Base-by-base conservation (phyloP, 1,139 yeast species). In the Komagataea norvegica region DNA sequence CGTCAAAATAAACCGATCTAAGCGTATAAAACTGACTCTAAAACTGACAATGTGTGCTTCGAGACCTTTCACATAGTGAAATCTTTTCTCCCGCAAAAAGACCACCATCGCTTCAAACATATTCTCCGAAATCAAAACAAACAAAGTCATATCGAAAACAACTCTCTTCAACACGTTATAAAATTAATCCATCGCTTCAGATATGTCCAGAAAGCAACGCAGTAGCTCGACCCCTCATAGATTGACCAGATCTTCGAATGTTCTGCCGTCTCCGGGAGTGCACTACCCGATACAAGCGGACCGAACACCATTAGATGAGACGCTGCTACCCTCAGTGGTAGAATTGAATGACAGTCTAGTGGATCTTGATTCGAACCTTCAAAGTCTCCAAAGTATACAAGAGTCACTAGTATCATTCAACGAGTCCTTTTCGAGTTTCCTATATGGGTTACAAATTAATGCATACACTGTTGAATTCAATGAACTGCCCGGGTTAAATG, bases 391-490 rank as follows among this genome's bases (percentile, higher is more conserved):
- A 14, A 57, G 55, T 26, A 66, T 78, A 17, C 81, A 79, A 51
- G 67, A 72, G 36, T 67, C 73, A 4, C 57, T 79, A 8, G 57
- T 60, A 9, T 64, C 67, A 23, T 78, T 79, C 56, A 79, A 77
- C 49, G 86, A 79, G 53, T 70, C 79, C 11, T 78, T 79, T 56
- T 74, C 81, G 2, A 68, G 80, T 42, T 76, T 79, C 41, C 54
- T 79, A 41, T 78, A 78, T 48, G 83, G 86, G 2, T 59, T 79
- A 37, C 70, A 77, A 40, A 75, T 79, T 59, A 77, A 81, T 39
- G 80, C 82, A 59, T 79, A 83, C 76, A 77, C 86, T 53, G 77
- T 76, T 29, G 84, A 78, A 55, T 78, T 78, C 45, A 57, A 59
- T 13, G 74, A 72, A 47, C 65, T 68, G 1, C 72, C 74, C 5